These are phyloP conservation scores for Aspergillus novofumigatus DNA, from an alignment of 2,329 filamentous ascomycete genomes.

Conservation along the genomic window DNA sequence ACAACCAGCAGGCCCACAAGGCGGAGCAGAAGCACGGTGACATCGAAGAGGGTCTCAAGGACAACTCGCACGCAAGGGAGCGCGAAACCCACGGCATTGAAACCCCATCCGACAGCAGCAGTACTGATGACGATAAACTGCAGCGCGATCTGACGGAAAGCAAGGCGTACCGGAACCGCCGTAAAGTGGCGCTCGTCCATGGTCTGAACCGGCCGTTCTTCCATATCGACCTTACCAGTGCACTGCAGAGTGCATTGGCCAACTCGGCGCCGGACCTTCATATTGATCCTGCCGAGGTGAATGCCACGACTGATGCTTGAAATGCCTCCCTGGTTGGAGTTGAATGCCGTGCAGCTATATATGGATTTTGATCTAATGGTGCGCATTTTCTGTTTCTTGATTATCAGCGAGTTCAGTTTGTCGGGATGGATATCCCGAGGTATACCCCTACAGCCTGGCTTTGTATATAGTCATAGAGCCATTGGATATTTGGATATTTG, in stretches of 20 bases:
- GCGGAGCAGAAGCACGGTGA: constrained; percentile 20
- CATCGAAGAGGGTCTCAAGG: constrained; percentile 30
- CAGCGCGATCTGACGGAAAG: constrained; percentile 46
- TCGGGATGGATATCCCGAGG: background rate
- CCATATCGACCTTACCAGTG: constrained; percentile 87
- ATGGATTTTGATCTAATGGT: background rate
- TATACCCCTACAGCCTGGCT: background rate
- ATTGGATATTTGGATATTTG: background rate
- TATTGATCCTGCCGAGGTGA: background rate
- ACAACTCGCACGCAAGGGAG: constrained; percentile 27
- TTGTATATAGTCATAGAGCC: constrained; percentile 1
- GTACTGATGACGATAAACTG: constrained; percentile 33
- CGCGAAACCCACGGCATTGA: constrained; percentile 29
- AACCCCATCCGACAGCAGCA: constrained; percentile 25
- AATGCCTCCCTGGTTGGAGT: constrained; percentile 3
- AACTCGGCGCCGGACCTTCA: constrained; percentile 52
- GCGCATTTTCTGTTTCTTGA: background rate
- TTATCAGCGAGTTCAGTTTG: background rate
- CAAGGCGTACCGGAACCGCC: constrained; percentile 41
- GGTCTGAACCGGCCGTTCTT: constrained; percentile 89
- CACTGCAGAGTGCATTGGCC: constrained; percentile 78
- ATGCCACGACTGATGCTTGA: background rate
- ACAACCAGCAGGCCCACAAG: constrained; percentile 51
- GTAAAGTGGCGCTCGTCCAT: constrained; percentile 63
- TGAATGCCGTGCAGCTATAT: background rate